These are phyloP conservation scores for Coemansia sp. DNA, from an alignment of 192 early-diverging fungal species.

Conservation along the genomic window DNA sequence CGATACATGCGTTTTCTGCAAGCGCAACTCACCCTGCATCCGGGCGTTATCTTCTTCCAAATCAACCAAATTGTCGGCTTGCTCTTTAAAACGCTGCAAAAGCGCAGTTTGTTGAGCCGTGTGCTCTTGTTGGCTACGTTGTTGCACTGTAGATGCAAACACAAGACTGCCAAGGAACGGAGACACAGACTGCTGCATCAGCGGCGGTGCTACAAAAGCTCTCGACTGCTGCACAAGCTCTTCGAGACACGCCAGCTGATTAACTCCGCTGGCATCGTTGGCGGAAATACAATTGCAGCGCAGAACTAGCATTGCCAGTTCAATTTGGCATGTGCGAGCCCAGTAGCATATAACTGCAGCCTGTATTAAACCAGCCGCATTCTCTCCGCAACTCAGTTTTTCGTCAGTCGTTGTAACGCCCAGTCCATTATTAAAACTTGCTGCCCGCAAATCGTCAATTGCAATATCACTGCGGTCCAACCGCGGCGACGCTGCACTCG, in stretches of 20 bases:
- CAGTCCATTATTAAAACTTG: not conserved
- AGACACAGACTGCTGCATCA: not conserved
- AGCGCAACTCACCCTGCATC: not conserved
- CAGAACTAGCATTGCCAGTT: conserved; percentile 10
- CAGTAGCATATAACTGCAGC: conserved; percentile 27
- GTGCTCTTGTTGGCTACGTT: not conserved
- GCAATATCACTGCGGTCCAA: conserved; percentile 11
- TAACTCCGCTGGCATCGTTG: not conserved
- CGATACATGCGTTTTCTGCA: not conserved
- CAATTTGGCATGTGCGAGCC: conserved; percentile 22
- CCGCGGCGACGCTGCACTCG: conserved; percentile 1
- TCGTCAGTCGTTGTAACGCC: not conserved
- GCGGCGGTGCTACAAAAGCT: not conserved
- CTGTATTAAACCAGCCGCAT: not conserved
- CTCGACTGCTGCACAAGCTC: not conserved
- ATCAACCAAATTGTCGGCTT: not conserved
- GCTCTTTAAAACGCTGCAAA: not conserved
- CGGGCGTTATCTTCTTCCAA: not conserved
- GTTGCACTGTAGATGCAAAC: not conserved
- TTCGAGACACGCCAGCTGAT: not conserved
- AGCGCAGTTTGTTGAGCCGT: not conserved
- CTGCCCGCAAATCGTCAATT: conserved; percentile 24
- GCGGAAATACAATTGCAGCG: not conserved
- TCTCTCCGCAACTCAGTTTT: not conserved
- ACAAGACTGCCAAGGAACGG: not conserved